Conservation (phyloP, 208 protist species). For the Acanthamoeba triangularis region DNA sequence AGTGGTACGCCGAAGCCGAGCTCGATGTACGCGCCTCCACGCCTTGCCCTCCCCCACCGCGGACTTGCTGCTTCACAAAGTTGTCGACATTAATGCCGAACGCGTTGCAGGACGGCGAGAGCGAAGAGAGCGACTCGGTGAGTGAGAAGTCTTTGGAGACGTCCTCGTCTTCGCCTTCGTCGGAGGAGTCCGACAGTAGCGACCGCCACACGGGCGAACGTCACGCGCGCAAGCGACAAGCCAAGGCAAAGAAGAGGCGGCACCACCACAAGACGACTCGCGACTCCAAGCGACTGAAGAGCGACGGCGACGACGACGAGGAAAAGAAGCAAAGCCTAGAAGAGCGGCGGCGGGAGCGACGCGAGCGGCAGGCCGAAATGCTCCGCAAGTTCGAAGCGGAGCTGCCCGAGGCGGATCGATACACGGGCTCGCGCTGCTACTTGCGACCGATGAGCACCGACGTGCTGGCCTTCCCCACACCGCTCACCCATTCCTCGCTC, state of each 20-base stretch:
- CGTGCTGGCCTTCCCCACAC: slow-evolving; percentile 38
- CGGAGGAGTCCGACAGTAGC: background rate
- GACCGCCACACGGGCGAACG: background rate
- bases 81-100: too few relatives aligned
- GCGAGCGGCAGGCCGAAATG: background rate
- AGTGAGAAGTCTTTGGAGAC: background rate
- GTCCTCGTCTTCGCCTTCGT: background rate
- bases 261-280: background rate
- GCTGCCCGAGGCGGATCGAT: slow-evolving; percentile 13
- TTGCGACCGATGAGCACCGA: slow-evolving; percentile 29
- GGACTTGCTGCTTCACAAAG: too few relatives aligned
- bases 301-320: background rate
- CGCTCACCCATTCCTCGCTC: background rate
- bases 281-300: background rate
- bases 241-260: background rate
- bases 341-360: background rate
- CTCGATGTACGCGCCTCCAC: background rate
- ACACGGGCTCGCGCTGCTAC: slow-evolving; percentile 52
- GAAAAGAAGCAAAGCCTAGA: background rate
- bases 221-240: background rate
- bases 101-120: background rate
- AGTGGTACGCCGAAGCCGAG: slow-evolving; percentile 50
- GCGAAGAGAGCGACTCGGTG: background rate
- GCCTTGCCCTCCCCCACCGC: background rate
- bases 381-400: background rate